Evolutionary conservation across 139 green algal species (phyloP).

Genomic region (Asterochloris sp.): DNA sequence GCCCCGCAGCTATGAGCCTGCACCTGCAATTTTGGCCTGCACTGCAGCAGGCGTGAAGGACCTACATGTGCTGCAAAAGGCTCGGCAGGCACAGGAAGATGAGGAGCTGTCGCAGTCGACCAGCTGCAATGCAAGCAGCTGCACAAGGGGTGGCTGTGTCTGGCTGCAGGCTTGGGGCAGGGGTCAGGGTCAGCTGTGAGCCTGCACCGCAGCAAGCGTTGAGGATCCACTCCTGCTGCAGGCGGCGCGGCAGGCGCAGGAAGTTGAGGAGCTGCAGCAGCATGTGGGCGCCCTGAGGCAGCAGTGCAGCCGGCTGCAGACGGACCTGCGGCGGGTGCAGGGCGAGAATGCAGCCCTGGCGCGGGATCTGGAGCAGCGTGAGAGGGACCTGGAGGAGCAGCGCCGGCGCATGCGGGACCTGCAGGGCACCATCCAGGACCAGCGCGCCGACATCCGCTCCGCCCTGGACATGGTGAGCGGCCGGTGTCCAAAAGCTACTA

Average conservation of each 20-base stretch:
- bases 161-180: no score
- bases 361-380: neutral
- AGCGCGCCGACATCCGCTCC: constrained; percentile 17
- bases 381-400: neutral
- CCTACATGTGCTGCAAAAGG: no score
- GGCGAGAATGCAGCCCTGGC: neutral
- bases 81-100: no score
- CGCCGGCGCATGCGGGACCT: neutral
- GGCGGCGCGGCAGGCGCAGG: neutral
- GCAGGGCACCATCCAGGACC: constrained; percentile 7
- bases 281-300: neutral
- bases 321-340: neutral
- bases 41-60: no score
- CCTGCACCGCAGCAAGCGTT: no score
- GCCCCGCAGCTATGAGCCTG: no score
- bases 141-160: no score
- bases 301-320: neutral
- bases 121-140: no score
- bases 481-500: neutral
- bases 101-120: no score
- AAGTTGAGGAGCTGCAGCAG: neutral
- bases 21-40: no score
- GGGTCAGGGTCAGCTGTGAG: no score
- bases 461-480: constrained; percentile 16
- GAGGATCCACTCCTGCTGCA: constrained; percentile 1